Percentiles rank a stretch among this genome's conserved stretches.
Conservation (phyloP, 2,329 filamentous ascomycete species). For the Tolypocladium endophyticum region DNA sequence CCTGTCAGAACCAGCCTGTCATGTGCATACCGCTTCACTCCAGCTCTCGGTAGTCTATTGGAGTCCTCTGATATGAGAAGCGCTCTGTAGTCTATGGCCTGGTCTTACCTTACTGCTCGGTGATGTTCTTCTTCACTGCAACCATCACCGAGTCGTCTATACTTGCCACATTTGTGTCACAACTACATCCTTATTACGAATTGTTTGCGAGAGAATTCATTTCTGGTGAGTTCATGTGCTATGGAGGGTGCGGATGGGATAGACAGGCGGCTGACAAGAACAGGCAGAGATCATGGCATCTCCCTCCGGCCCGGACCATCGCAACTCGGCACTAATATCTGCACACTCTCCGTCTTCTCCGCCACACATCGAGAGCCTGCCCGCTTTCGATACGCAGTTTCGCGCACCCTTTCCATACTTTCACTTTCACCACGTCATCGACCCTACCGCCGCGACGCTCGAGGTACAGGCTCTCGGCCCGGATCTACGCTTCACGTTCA, state of each 20-base stretch:
- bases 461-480: conserved; percentile 20
- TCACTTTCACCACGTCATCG: conserved; percentile 21
- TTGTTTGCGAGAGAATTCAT: fast-evolving
- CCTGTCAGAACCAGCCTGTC: neutral
- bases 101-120: neutral
- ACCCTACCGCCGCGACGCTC: conserved; percentile 12
- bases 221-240: neutral
- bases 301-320: conserved; percentile 1
- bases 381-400: conserved; percentile 13
- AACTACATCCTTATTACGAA: neutral
- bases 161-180: neutral
- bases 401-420: conserved; percentile 6
- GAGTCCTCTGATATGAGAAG: neutral
- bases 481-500: conserved; percentile 18
- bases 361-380: neutral
- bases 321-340: neutral
- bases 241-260: neutral
- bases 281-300: neutral
- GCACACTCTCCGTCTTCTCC: neutral
- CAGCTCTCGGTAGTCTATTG: neutral
- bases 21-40: neutral
- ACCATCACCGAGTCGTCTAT: too few relatives aligned
- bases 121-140: neutral
- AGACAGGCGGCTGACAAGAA: neutral
- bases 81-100: neutral